A percentile compares a stretch with the other conserved stretches of the same genome.
phyloP scores from a whole-genome alignment of 2,329 filamentous ascomycete genomes.

The Aspergillus costaricaensis region DNA sequence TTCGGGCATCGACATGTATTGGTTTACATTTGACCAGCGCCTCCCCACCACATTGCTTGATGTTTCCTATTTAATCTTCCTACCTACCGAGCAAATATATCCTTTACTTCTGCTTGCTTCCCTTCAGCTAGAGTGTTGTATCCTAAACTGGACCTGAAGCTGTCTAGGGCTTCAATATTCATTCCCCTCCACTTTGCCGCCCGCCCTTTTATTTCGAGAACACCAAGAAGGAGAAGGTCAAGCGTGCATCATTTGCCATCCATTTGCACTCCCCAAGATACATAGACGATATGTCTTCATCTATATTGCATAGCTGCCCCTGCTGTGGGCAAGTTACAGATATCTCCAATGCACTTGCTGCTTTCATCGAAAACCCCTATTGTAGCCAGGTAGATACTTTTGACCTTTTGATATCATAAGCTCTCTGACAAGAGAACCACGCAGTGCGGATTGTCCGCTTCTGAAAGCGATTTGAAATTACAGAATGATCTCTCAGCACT shows the following conservation, averaged over 20 bases:
- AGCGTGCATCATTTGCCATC: neutral
- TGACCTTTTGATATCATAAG: conserved; percentile 21
- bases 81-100: neutral
- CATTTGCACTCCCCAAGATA: neutral
- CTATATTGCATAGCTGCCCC: conserved; percentile 41
- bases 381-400: conserved; percentile 43
- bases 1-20: neutral
- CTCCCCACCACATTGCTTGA: neutral
- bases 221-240: neutral
- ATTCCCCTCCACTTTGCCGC: neutral
- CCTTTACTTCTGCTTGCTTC: neutral
- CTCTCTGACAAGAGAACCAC: conserved; percentile 22
- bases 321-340: conserved; percentile 43
- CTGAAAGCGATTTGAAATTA: conserved; percentile 59
- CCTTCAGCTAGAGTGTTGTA: neutral
- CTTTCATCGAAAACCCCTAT: conserved; percentile 40
- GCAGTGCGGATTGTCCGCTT: conserved; percentile 46
- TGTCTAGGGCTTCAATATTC: neutral
- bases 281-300: conserved; percentile 36
- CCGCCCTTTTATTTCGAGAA: neutral
- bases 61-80: neutral
- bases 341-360: conserved; percentile 37
- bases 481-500: conserved; percentile 82
- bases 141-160: neutral
- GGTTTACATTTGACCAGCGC: neutral